Evolutionary conservation across 2,329 filamentous ascomycete species (phyloP).

Genomic region (Talaromyces funiculosus): DNA sequence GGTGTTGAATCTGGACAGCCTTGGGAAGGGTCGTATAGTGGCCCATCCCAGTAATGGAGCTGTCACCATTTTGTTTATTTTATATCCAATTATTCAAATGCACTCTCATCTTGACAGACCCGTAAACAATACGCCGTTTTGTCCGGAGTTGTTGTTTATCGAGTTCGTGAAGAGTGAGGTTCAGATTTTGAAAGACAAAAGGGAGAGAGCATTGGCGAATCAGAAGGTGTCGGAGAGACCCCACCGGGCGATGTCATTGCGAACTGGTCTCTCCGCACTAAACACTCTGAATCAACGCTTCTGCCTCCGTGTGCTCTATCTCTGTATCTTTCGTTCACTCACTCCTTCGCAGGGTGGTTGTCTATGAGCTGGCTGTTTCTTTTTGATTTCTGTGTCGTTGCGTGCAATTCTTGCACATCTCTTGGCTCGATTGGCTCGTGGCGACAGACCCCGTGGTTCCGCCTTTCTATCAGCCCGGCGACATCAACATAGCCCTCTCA

Average conservation of each 20-base stretch:
- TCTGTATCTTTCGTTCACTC: neutral
- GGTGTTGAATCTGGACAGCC: slow-evolving; percentile 2
- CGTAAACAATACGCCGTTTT: neutral
- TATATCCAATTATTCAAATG: neutral
- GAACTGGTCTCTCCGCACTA: slow-evolving; percentile 4
- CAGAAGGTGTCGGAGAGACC: neutral
- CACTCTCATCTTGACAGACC: neutral
- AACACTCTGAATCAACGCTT: slow-evolving; percentile 1
- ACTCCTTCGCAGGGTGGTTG: neutral
- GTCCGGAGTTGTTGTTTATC: neutral
- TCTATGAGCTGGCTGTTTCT: neutral
- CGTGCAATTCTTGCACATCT: neutral
- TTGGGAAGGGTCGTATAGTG: slow-evolving; percentile 1
- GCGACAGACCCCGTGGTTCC: neutral
- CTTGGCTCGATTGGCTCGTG: neutral
- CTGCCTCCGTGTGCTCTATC: slow-evolving; percentile 3
- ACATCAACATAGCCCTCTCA: neutral
- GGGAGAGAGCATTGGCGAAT: slow-evolving; percentile 13
- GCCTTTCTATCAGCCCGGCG: neutral
- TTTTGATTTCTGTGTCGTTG: neutral
- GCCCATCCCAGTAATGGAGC: slow-evolving; percentile 10
- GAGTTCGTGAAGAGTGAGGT: neutral
- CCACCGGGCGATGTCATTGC: slow-evolving; percentile 13
- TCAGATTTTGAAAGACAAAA: neutral
- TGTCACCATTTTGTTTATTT: slow-evolving; percentile 4